Conservation (phyloP, 768 basidiomycete species). For the Crepidotus variabilis region DNA sequence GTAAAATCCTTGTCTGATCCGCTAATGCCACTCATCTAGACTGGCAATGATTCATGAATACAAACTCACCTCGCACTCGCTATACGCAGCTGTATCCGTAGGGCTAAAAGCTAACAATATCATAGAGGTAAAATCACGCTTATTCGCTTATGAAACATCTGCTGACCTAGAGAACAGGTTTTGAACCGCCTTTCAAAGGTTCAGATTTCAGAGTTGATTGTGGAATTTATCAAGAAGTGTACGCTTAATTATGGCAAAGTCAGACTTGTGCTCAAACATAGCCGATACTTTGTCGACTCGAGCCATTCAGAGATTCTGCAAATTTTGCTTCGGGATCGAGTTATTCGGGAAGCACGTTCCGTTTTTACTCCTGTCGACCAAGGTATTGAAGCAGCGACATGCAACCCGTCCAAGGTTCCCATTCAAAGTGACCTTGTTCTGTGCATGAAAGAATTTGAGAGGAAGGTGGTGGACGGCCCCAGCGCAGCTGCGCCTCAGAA, state of each 20-base stretch:
- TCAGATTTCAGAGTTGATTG: conserved; percentile 85
- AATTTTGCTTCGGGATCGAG: conserved; percentile 76
- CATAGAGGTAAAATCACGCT: conserved; percentile 73
- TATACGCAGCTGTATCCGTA: conserved; percentile 98
- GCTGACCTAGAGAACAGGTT: conserved; percentile 45
- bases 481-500: conserved; percentile 25
- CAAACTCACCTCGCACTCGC: conserved; percentile 95
- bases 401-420: conserved; percentile 80
- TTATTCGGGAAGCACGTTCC: conserved; percentile 83
- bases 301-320: conserved; percentile 92
- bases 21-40: conserved; percentile 38
- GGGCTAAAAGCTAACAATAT: conserved; percentile 98
- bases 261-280: conserved; percentile 96
- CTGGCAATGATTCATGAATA: conserved; percentile 99
- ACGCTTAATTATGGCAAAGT: conserved; percentile 98
- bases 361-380: conserved; percentile 64
- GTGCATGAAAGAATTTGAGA: conserved; percentile 75
- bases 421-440: conserved; percentile 77
- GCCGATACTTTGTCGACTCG: conserved; percentile 96
- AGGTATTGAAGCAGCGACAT: conserved; percentile 73
- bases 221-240: conserved; percentile 85
- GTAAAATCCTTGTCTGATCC: not conserved
- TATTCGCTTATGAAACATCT: conserved; percentile 15
- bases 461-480: conserved; percentile 50
- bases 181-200: conserved; percentile 85